Evolutionary conservation across 371 early-diverging fungal genomes (phyloP), one percentile per base, ranked within the genome.

Genomic region (Mortierella sp.): DNA sequence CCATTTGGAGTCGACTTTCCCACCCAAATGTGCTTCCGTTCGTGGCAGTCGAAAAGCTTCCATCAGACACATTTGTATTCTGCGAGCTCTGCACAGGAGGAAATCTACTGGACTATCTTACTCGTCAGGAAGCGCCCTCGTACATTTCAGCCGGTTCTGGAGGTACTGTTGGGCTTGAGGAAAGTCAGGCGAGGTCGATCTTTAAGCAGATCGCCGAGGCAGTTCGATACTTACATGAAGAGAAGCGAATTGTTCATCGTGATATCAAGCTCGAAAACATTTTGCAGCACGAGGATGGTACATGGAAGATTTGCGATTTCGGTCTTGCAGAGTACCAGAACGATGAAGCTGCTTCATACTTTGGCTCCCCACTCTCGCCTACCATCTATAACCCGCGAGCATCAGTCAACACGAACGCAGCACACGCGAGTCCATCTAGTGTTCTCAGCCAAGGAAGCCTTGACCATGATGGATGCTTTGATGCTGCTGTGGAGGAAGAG

Each of bases 231-330:
- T 86, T 97, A 49, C 99, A 99, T 80, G 89, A 90, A 37, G 93
- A 94, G 61, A 86, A 88, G 66, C 95, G 95, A 23, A 91, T 97
- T 32, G 95, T 96, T 5, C 98, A 98, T 73, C 85, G 90, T 96
- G 68, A 99, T 80, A 94, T 99, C 75, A 99, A 99, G 85, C 95
- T 96, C 37, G 99, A 99, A 83, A 99, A 99, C 83, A 92, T 98
- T 65, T 84, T 97, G 29, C 70, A 87, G 19, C 86, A 86, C 62
- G 84, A 86, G 34, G 42, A 79, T 47, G 72, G 69, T 3, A 64
- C 82, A 19, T 86, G 91, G 82, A 96, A 95, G 73, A 72, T 98
- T 12, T 89, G 92, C 66, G 99, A 99, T 82, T 98, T 99, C 85
- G 98, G 98, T 2, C 83, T 96, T 6, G 89, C 93, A 1, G 87